A percentile compares a stretch with the other conserved stretches of the same genome.
These are phyloP conservation scores for Cymbopogon flexuosus DNA, from an alignment of 202 grass and related monocot species.

Conservation along the genomic window DNA sequence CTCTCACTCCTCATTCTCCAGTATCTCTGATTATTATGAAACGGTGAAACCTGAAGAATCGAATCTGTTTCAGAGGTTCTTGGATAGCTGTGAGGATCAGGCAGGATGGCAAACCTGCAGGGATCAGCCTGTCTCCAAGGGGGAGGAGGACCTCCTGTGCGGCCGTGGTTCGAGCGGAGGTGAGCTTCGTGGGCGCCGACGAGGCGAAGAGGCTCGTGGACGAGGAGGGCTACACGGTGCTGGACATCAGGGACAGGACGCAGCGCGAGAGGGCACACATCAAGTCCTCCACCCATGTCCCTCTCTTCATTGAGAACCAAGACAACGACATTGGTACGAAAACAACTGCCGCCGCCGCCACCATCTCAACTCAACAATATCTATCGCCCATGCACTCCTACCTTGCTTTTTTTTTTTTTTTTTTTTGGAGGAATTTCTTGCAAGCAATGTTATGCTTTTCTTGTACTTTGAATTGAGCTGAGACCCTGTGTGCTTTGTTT, in stretches of 20 bases:
- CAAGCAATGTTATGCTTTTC: not conserved
- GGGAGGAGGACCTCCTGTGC: not conserved
- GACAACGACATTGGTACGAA: constrained; percentile 68
- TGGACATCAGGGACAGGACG: constrained; percentile 74
- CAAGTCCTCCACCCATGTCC: constrained; percentile 61
- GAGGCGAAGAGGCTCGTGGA: constrained; percentile 79
- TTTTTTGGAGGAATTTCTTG: not conserved
- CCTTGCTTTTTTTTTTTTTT: not conserved
- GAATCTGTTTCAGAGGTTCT: constrained; percentile 34
- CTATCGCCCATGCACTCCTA: not conserved
- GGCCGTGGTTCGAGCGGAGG: constrained; percentile 40
- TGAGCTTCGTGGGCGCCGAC: constrained; percentile 62
- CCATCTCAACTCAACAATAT: not conserved
- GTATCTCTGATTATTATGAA: too few species aligned
- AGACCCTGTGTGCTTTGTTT: not conserved
- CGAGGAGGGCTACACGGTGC: constrained; percentile 65
- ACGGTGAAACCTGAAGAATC: too few species aligned
- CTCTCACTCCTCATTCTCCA: too few species aligned
- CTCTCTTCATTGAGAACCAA: constrained; percentile 75
- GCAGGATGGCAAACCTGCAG: not conserved
- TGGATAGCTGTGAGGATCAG: constrained; percentile 45
- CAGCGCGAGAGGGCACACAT: constrained; percentile 71
- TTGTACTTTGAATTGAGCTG: not conserved
- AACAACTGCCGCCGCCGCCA: not conserved
- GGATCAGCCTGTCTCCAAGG: not conserved